Base-by-base conservation (phyloP, 306 rosid species). In the Cucumis sativus region DNA sequence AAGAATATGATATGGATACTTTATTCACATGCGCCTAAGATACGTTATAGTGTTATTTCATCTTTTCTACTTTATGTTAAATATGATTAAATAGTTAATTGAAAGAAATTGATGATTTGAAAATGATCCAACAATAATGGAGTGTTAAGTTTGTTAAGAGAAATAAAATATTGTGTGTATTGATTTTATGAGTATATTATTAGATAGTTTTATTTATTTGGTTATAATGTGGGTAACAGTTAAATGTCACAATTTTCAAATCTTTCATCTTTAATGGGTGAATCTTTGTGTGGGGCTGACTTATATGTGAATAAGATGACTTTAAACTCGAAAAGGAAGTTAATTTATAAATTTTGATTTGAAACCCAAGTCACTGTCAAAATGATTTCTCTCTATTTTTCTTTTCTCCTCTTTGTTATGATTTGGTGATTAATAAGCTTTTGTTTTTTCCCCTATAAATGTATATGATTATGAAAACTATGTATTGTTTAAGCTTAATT, bases 231-330 rank as follows among this genome's bases (percentile, higher is more conserved):
- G 6, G 16, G 0, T 52, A 33, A 17, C 47, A 37, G 71, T 65
- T 65, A 65, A 65, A 65, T 65, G 71, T 65, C 71, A 65, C 71
- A 8, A 65, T 65, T 65, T 62, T 65, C 71, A 65, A 65, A 65
- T 65, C 49, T 65, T 65, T 65, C 49, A 65, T 65, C 71, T 65
- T 65, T 65, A 65, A 37, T 65, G 71, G 71, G 71, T 65, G 71
- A 37, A 65, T 65, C 71, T 65, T 23, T 10, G 47, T 9, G 51
- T 65, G 71, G 70, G 71, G 0, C 71, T 28, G 1, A 17, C 49
- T 65, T 37, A 37, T 65, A 65, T 65, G 71, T 37, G 71, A 17
- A 65, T 65, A 37, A 65, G 71, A 65, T 65, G 71, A 65, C 71
- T 65, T 65, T 39, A 18, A 65, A 65, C 71, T 65, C 40, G 7